These are phyloP conservation scores for Monilinia fructicola DNA, from an alignment of 2,329 filamentous ascomycete genomes.

Conservation along the genomic window DNA sequence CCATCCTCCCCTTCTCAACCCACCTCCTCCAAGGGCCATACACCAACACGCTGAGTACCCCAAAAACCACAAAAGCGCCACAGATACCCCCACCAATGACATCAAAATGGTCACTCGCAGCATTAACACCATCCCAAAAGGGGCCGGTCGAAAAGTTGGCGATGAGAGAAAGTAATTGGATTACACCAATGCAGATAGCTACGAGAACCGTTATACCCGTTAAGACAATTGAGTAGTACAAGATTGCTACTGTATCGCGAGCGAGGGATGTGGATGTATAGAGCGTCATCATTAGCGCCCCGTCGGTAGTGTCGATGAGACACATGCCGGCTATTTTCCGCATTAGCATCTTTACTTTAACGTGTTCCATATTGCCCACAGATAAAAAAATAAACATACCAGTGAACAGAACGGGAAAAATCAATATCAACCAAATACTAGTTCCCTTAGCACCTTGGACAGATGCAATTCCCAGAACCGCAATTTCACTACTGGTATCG, in stretches of 20 bases:
- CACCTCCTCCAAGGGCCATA: conserved; percentile 77
- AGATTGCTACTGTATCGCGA: conserved; percentile 79
- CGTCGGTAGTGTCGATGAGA: conserved; percentile 86
- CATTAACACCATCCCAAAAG: conserved; percentile 90
- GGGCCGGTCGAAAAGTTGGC: conserved; percentile 70
- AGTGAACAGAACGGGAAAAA: conserved; percentile 89
- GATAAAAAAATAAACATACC: conserved; percentile 47
- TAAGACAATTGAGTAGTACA: conserved; percentile 73
- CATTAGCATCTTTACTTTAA: background rate
- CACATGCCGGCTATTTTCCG: conserved; percentile 78
- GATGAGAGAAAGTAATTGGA: conserved; percentile 79
- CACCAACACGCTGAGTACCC: conserved; percentile 58
- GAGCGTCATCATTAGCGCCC: conserved; percentile 90
- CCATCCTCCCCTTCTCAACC: conserved; percentile 42
- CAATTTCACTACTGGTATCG: conserved; percentile 92
- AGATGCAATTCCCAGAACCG: conserved; percentile 83
- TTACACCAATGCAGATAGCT: conserved; percentile 68
- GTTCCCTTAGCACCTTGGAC: conserved; percentile 85
- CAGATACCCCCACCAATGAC: conserved; percentile 85
- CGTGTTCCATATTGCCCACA: too few species aligned
- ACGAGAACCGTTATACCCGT: conserved; percentile 42
- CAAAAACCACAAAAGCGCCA: conserved; percentile 77
- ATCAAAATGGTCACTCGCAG: conserved; percentile 77
- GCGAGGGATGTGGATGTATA: conserved; percentile 81
- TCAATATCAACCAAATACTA: conserved; percentile 87